Percentiles rank a stretch among this genome's conserved stretches.
Conservation (phyloP, 1,284 basidiomycete genomes). For the Austropuccinia psidii region DNA sequence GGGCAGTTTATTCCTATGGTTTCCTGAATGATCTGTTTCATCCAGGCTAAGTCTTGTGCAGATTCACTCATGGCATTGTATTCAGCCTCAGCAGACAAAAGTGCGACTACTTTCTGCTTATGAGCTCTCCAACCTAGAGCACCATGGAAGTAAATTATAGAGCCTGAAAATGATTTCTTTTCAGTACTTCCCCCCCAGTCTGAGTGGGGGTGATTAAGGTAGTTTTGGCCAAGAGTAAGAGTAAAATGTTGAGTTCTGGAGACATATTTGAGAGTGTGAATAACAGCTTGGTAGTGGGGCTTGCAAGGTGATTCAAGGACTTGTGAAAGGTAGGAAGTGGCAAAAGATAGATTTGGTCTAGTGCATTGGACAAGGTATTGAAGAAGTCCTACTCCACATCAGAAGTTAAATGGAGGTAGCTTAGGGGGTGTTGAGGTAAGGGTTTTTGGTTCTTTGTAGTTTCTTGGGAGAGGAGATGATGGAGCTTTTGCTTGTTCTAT, state of each 20-base stretch:
- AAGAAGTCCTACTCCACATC: background rate
- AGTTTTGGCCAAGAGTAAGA: background rate
- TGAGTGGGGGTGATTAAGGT: background rate
- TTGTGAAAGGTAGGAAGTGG: background rate
- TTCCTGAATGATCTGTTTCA: background rate
- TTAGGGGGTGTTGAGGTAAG: background rate
- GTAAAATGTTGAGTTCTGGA: background rate
- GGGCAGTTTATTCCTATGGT: background rate
- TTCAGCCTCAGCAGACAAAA: background rate
- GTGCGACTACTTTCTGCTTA: background rate
- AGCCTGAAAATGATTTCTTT: background rate
- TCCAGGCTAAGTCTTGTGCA: background rate
- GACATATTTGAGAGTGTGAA: background rate
- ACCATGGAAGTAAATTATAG: background rate
- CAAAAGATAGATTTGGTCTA: background rate
- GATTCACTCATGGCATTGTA: background rate
- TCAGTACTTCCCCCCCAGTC: too few species aligned
- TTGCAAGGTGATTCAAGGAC: background rate
- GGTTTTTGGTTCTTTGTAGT: background rate
- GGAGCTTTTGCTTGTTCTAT: background rate
- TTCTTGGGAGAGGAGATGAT: background rate
- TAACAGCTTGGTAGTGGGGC: background rate
- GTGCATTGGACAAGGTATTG: slow-evolving; percentile 9
- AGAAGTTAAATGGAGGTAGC: background rate
- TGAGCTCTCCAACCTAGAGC: background rate